These are phyloP conservation scores for Aureobasidium uvarum DNA, from an alignment of 2,329 filamentous ascomycete species.

Conservation along the genomic window DNA sequence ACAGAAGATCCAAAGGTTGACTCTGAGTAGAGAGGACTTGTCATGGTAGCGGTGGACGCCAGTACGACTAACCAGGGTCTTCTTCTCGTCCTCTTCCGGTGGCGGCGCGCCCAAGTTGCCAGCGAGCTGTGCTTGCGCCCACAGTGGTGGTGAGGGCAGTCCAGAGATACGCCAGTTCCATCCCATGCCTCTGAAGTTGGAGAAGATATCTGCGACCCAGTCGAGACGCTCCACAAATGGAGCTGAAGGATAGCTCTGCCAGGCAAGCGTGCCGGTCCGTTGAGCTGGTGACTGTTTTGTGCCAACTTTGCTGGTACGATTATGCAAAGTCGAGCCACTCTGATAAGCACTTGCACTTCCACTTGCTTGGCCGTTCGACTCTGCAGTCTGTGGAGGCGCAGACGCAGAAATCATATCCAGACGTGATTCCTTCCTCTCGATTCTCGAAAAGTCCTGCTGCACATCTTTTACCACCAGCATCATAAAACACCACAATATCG, in stretches of 20 bases:
- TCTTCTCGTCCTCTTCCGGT: slow-evolving; percentile 22
- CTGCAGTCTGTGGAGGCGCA: neutral
- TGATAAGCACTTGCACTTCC: neutral
- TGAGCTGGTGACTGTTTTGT: slow-evolving; percentile 30
- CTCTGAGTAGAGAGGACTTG: slow-evolving; percentile 38
- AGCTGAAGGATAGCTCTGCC: slow-evolving; percentile 53
- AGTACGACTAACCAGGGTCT: slow-evolving; percentile 33
- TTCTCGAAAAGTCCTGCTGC: slow-evolving; percentile 55
- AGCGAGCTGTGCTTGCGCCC: slow-evolving; percentile 42
- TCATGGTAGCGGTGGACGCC: slow-evolving; percentile 42
- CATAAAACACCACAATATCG: slow-evolving; percentile 53
- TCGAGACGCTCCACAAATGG: slow-evolving; percentile 55
- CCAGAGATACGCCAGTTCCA: slow-evolving; percentile 59
- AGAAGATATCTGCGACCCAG: slow-evolving; percentile 58
- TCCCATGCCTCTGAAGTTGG: slow-evolving; percentile 58
- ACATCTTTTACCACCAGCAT: slow-evolving; percentile 57
- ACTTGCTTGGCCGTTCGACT: slow-evolving; percentile 19
- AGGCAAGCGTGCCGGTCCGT: slow-evolving; percentile 45
- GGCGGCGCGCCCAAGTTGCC: slow-evolving; percentile 32
- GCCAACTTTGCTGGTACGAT: slow-evolving; percentile 29
- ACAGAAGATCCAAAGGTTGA: slow-evolving; percentile 45
- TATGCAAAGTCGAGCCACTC: slow-evolving; percentile 24
- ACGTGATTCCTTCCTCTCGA: slow-evolving; percentile 45
- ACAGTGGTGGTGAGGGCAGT: slow-evolving; percentile 47
- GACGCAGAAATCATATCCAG: neutral